Evolutionary conservation across 2,329 filamentous ascomycete species (phyloP), one percentile per base, ranked within the genome.

Genomic region (Hymenoscyphus infarciens): DNA sequence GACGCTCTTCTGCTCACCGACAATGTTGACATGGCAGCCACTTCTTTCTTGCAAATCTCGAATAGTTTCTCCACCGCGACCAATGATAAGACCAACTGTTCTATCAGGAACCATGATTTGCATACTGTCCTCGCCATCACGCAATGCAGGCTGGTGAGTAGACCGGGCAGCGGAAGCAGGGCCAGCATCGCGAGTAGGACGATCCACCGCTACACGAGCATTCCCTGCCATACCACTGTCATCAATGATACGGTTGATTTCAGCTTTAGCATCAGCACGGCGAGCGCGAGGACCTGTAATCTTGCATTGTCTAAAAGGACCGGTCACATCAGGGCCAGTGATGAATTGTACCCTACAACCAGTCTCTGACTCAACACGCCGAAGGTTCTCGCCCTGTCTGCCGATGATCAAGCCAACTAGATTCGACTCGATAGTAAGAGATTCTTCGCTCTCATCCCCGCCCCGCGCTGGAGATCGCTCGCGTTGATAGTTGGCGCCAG

Each of bases 81-180:
- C 92, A 73, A 97, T 97, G 70, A 97, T 97, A 55, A 97, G 81
- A 59, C 92, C 92, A 64, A 97, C 92, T 8, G 92, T 97, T 71
- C 92, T 88, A 77, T 97, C 92, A 56, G 92, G 92, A 19, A 97
- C 92, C 90, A 96, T 95, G 71, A 97, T 96, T 76, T 96, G 91
- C 74, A 92, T 87, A 73, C 87, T 91, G 70, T 94, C 90, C 75
- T 96, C 92, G 64, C 89, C 90, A 64, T 94, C 90, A 65, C 88
- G 86, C 63, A 90, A 80, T 53, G 83, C 81, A 59, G 82, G 78
- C 64, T 75, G 74, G 45, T 75, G 73, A 10, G 73, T 73, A 57
- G 69, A 67, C 31, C 72, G 70, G 19, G 59, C 67, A 15, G 60
- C 58, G 45, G 69, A 64, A 35, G 72, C 67, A 22, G 45, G 45